A percentile compares a stretch with the other conserved stretches of the same genome.
Evolutionary conservation across 2,329 filamentous ascomycete genomes (phyloP).

Genomic region (Escovopsis weberi): DNA sequence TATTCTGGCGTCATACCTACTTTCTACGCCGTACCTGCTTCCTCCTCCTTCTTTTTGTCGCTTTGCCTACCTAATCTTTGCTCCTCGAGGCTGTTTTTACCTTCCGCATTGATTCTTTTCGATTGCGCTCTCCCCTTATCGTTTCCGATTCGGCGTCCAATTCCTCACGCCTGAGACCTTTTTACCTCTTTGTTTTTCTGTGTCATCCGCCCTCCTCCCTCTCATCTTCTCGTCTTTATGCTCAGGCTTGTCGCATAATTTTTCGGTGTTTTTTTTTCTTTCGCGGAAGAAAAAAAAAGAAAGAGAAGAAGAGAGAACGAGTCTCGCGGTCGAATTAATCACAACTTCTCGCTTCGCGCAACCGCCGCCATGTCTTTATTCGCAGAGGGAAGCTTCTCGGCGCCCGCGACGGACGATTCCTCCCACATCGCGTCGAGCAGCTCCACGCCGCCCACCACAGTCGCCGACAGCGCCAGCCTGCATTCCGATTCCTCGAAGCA

Average conservation of each 20-base stretch:
- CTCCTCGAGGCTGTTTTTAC: too few relatives aligned
- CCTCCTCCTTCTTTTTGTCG: too few relatives aligned
- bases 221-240: neutral
- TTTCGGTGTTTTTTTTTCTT: neutral
- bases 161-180: too few relatives aligned
- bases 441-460: slow-evolving; percentile 53
- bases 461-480: slow-evolving; percentile 47
- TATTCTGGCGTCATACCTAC: too few relatives aligned
- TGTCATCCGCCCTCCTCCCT: neutral
- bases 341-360: slow-evolving; percentile 2
- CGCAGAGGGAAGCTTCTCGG: slow-evolving; percentile 18
- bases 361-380: slow-evolving; percentile 18
- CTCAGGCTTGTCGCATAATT: neutral
- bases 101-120: too few relatives aligned
- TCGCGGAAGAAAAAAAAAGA: neutral
- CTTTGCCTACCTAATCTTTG: too few relatives aligned
- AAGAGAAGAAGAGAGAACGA: too few relatives aligned
- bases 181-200: too few relatives aligned
- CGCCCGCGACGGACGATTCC: slow-evolving; percentile 24
- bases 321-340: neutral
- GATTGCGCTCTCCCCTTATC: too few relatives aligned
- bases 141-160: too few relatives aligned
- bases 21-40: too few relatives aligned
- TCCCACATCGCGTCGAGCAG: slow-evolving; percentile 40
- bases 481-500: slow-evolving; percentile 29